These are phyloP conservation scores for Pichia sp. DNA, from an alignment of 1,139 yeast genomes.

Conservation along the genomic window DNA sequence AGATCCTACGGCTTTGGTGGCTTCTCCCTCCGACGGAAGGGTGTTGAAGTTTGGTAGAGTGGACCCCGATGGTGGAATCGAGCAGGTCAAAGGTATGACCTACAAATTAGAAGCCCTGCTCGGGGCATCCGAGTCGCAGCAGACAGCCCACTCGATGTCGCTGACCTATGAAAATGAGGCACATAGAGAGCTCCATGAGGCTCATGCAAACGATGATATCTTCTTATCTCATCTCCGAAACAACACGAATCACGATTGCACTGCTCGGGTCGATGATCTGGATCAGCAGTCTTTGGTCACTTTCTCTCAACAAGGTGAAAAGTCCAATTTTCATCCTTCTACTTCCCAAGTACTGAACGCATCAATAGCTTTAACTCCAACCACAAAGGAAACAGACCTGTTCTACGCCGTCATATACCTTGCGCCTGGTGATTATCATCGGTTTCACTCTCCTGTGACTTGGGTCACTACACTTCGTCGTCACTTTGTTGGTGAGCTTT, in stretches of 20 bases:
- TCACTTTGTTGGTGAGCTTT: slow-evolving; percentile 93
- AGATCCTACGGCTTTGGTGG: slow-evolving; percentile 56
- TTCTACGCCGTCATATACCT: slow-evolving; percentile 89
- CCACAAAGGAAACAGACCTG: slow-evolving; percentile 48
- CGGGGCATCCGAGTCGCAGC: slow-evolving; percentile 49
- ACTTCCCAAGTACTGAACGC: slow-evolving; percentile 31
- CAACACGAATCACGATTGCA: slow-evolving; percentile 17
- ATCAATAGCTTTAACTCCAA: slow-evolving; percentile 26
- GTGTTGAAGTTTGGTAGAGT: slow-evolving; percentile 82
- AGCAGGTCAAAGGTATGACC: slow-evolving; percentile 95
- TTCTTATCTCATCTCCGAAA: slow-evolving; percentile 18
- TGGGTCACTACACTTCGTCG: slow-evolving; percentile 95
- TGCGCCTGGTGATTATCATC: slow-evolving; percentile 98
- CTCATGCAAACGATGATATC: not conserved
- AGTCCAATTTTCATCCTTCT: slow-evolving; percentile 38
- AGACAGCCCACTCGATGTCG: slow-evolving; percentile 39
- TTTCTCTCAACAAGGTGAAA: slow-evolving; percentile 60
- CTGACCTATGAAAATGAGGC: slow-evolving; percentile 22
- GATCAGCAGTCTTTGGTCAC: slow-evolving; percentile 21
- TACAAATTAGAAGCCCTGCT: slow-evolving; percentile 85
- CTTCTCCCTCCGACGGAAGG: slow-evolving; percentile 92
- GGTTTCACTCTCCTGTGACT: slow-evolving; percentile 92
- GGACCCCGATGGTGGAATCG: slow-evolving; percentile 72
- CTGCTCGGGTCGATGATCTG: slow-evolving; percentile 7
- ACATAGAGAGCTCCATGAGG: slow-evolving; percentile 6